Evolutionary conservation across 1,284 basidiomycete species (phyloP), one percentile per base, ranked within the genome.

Genomic region (Sanghuangporus baumii): DNA sequence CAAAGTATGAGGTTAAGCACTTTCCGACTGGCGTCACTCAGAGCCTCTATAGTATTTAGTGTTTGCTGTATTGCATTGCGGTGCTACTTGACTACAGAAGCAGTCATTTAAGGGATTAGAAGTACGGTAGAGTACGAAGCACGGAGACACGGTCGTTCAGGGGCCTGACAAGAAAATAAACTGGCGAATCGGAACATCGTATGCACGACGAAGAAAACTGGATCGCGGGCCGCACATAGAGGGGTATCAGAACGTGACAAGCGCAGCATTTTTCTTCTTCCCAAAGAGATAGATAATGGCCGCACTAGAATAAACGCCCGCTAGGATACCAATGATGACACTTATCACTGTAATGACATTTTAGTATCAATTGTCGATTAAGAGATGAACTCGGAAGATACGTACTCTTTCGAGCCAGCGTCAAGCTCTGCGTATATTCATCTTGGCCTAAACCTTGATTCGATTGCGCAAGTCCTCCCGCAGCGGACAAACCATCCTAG

Each of bases 291-390:
- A 93, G 55, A 93, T 88, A 46, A 92, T 72, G 51, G 91, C 84
- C 67, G 92, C 89, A 61, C 89, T 88, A 31, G 87, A 85, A 71
- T 93, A 93, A 51, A 94, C 76, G 2, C 92, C 92, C 61, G 93
- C 85, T 8, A 91, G 92, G 55, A 93, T 90, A 52, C 92, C 93
- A 66, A 90, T 88, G n/a, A 91, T 89, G 18, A 94, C 89, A 67
- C 89, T 86, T 56, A 94, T 88, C 91, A 93, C 76, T 64, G 34
- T 18, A 38, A 20, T 16, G 38, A 48, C 36, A n/a, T 6, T 34
- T 38, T 1, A 40, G 47, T 31, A 31, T 23, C 14, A 36, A 23
- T 23, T 31, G 26, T 26, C 34, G 36, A 69, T 89, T 87, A 18
- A 85, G 85, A 66, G 79, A 82, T 7, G 84, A 85, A 48, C 31